Evolutionary conservation across 116 monocot genomes (phyloP).

Genomic region (Phalaenopsis hybrid): DNA sequence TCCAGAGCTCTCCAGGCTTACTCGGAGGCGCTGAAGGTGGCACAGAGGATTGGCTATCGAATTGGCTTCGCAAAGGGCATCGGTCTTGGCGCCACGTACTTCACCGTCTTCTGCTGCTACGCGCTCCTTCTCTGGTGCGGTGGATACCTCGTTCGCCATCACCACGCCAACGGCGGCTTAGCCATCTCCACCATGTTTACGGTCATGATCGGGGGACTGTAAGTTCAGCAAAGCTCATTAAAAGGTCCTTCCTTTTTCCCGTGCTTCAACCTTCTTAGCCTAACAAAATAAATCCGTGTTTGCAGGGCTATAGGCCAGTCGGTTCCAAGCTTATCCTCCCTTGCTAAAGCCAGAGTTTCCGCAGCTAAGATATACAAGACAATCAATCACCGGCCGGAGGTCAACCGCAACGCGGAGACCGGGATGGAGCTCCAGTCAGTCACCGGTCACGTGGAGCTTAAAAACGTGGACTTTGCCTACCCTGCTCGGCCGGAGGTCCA

Average conservation of each 20-base stretch:
- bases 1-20: constrained; percentile 57
- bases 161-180: constrained; percentile 82
- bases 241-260: background rate
- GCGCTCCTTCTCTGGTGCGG: constrained; percentile 94
- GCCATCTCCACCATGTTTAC: constrained; percentile 95
- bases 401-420: constrained; percentile 40
- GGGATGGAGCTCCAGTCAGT: constrained; percentile 41
- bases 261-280: background rate
- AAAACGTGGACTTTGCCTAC: constrained; percentile 62
- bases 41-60: constrained; percentile 68
- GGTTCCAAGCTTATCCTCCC: constrained; percentile 85
- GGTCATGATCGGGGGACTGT: constrained; percentile 97
- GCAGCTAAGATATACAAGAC: constrained; percentile 71
- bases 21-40: constrained; percentile 42
- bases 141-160: constrained; percentile 64
- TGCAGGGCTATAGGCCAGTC: constrained; percentile 80
- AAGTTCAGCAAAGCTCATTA: constrained; percentile 15
- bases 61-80: constrained; percentile 71
- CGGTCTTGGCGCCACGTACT: constrained; percentile 79
- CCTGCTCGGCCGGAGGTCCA: constrained; percentile 66
- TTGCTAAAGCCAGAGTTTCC: constrained; percentile 79
- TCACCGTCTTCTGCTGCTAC: constrained; percentile 99
- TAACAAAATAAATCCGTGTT: background rate
- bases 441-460: constrained; percentile 65
- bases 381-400: constrained; percentile 59